These are phyloP conservation scores for Sherardia arvensis DNA, from an alignment of 257 asterid genomes.

Conservation along the genomic window DNA sequence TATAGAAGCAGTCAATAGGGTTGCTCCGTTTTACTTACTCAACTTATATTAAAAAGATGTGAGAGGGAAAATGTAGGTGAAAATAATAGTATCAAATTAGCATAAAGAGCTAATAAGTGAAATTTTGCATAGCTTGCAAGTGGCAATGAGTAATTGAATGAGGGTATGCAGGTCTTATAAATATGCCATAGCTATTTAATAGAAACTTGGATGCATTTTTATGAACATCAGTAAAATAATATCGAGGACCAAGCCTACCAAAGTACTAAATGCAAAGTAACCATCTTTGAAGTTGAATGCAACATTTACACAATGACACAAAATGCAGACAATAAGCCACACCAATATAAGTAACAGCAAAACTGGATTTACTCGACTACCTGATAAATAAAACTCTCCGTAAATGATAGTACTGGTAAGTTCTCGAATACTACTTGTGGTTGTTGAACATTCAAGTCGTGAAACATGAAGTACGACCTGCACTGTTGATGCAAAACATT, in stretches of 20 bases:
- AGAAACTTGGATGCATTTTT: background rate
- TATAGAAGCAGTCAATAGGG: background rate
- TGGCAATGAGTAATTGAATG: background rate
- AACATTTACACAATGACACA: background rate
- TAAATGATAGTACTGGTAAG: conserved; percentile 81
- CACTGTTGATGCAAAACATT: conserved; percentile 38
- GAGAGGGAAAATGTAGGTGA: background rate
- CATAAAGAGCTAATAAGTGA: background rate
- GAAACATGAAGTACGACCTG: conserved; percentile 93
- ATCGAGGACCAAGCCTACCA: background rate
- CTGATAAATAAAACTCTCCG: conserved; percentile 93
- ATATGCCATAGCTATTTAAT: background rate
- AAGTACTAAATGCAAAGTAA: background rate
- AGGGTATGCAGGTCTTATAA: background rate
- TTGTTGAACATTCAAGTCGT: conserved; percentile 56
- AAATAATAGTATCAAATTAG: background rate
- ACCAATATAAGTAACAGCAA: background rate
- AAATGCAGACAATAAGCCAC: background rate
- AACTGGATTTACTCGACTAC: conserved; percentile 19
- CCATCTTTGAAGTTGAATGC: background rate
- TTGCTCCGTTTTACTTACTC: too few relatives aligned
- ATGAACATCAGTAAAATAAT: too few relatives aligned
- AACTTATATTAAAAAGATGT: background rate
- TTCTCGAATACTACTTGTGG: conserved; percentile 55
- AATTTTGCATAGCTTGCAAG: background rate